A percentile compares a stretch with the other conserved stretches of the same genome.
Conservation (phyloP, 2,329 filamentous ascomycete genomes). For the Fusarium tricinctum region DNA sequence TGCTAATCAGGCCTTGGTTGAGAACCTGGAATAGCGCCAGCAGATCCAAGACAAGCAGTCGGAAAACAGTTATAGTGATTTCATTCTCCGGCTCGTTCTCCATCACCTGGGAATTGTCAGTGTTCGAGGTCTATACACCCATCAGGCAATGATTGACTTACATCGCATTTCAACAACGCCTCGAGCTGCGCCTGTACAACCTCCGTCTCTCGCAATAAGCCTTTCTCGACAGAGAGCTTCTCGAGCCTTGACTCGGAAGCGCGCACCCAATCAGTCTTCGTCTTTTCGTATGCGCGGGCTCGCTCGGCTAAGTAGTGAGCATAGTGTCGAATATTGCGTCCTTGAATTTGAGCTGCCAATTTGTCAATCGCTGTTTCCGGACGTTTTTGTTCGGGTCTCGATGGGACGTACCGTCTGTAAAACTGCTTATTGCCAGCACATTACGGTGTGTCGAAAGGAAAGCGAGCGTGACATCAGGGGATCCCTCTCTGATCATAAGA, state of each 20-base stretch:
- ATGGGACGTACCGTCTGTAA: conserved; percentile 83
- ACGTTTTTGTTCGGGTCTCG: background rate
- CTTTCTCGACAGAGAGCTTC: conserved; percentile 89
- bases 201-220: conserved; percentile 91
- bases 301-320: conserved; percentile 87
- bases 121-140: background rate
- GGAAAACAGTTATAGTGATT: conserved; percentile 94
- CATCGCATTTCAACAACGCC: conserved; percentile 89
- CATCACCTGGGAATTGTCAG: conserved; percentile 73
- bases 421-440: conserved; percentile 87
- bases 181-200: conserved; percentile 88
- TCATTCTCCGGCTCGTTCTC: conserved; percentile 94
- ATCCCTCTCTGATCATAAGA: conserved; percentile 96
- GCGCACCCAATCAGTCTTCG: conserved; percentile 91
- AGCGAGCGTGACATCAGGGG: conserved; percentile 86
- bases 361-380: conserved; percentile 24
- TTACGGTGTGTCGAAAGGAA: conserved; percentile 87
- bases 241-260: conserved; percentile 86
- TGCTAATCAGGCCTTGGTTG: conserved; percentile 97
- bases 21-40: conserved; percentile 92
- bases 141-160: conserved; percentile 61
- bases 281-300: conserved; percentile 84
- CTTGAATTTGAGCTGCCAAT: conserved; percentile 86
- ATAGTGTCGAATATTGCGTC: conserved; percentile 93
- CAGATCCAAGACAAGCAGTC: conserved; percentile 90